Percentiles rank a stretch among this genome's conserved stretches.
phyloP scores from a whole-genome alignment of 495 filamentous ascomycete genomes.

The Hypoxylon crocopeplum region DNA sequence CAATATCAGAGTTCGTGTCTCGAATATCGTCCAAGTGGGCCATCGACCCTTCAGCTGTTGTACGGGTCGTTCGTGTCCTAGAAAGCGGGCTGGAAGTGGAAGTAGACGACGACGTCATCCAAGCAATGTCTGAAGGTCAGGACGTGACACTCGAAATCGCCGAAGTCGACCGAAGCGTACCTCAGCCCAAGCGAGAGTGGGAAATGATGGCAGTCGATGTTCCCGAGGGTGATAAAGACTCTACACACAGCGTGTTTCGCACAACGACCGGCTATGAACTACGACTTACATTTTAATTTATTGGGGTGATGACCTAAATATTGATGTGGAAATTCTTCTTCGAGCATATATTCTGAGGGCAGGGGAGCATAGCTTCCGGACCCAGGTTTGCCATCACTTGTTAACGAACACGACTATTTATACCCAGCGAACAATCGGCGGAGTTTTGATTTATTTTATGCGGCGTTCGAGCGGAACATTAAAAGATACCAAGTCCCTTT shows the following conservation, averaged over 20 bases:
- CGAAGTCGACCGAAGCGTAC: slow-evolving; percentile 44
- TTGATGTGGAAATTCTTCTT: slow-evolving; percentile 18
- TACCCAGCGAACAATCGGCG: slow-evolving; percentile 34
- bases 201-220: slow-evolving; percentile 57
- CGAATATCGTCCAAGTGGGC: slow-evolving; percentile 78
- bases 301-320: slow-evolving; percentile 6
- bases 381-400: slow-evolving; percentile 10
- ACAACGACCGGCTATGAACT: slow-evolving; percentile 53
- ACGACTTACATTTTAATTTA: slow-evolving; percentile 54
- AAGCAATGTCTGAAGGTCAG: slow-evolving; percentile 86
- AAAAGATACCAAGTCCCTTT: slow-evolving; percentile 36
- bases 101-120: slow-evolving; percentile 89
- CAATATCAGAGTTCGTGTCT: slow-evolving; percentile 70
- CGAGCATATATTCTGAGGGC: slow-evolving; percentile 19
- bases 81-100: slow-evolving; percentile 78
- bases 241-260: slow-evolving; percentile 44
- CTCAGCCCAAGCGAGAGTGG: slow-evolving; percentile 58
- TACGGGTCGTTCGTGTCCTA: slow-evolving; percentile 73
- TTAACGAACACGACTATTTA: slow-evolving; percentile 37
- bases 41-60: slow-evolving; percentile 72
- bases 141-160: slow-evolving; percentile 72
- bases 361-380: slow-evolving; percentile 11
- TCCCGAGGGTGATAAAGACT: slow-evolving; percentile 47
- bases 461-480: slow-evolving; percentile 35
- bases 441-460: slow-evolving; percentile 32